A percentile compares a stretch with the other conserved stretches of the same genome.
Conservation (phyloP, 2,329 filamentous ascomycete species). For the Aureobasidium melanogenum region DNA sequence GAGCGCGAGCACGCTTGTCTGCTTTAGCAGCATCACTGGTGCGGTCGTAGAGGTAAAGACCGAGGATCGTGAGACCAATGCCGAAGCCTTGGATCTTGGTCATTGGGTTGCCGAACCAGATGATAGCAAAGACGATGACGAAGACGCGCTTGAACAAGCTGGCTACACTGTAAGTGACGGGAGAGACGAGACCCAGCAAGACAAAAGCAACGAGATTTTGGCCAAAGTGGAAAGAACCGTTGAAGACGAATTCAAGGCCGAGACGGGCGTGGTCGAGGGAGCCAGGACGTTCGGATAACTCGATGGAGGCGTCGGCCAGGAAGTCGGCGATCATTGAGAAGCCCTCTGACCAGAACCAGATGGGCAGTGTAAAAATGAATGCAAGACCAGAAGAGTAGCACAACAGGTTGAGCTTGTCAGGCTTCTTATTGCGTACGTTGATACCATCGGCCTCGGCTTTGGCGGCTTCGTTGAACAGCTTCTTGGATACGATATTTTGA, state of each 20-base stretch:
- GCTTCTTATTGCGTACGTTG: constrained; percentile 58
- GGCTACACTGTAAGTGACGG: constrained; percentile 94
- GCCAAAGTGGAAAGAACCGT: constrained; percentile 90
- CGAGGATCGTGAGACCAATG: constrained; percentile 81
- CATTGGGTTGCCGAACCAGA: constrained; percentile 92
- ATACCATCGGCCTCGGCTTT: constrained; percentile 68
- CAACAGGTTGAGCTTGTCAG: constrained; percentile 92
- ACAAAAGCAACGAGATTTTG: constrained; percentile 95
- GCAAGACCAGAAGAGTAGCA: constrained; percentile 96
- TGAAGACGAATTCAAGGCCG: constrained; percentile 85
- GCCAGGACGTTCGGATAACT: constrained; percentile 66
- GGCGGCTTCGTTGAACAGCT: constrained; percentile 90
- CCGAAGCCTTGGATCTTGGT: constrained; percentile 75
- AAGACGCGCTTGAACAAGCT: constrained; percentile 95
- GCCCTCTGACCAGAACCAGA: constrained; percentile 91
- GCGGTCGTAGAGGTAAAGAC: constrained; percentile 91
- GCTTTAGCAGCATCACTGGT: constrained; percentile 82
- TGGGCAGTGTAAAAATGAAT: constrained; percentile 76
- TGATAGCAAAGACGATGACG: constrained; percentile 85
- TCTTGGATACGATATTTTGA: constrained; percentile 97
- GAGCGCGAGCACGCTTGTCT: constrained; percentile 61
- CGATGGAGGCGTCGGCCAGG: constrained; percentile 69
- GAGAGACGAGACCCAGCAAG: constrained; percentile 83
- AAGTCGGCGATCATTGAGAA: constrained; percentile 69
- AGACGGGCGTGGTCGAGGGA: constrained; percentile 55